Conservation (phyloP, 495 filamentous ascomycete genomes). For the Podospora australis region DNA sequence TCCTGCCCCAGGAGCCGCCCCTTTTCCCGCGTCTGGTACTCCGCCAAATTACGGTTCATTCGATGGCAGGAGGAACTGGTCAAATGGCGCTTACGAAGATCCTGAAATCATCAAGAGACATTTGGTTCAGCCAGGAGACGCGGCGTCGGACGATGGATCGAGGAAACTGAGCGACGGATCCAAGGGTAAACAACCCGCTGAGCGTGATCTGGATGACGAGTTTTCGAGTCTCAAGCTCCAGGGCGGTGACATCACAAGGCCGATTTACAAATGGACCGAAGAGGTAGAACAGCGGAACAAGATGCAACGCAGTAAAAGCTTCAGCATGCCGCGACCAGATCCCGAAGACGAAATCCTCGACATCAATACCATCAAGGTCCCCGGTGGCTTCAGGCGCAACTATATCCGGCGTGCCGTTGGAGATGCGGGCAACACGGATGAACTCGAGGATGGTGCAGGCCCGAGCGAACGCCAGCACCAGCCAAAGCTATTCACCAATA, state of each 20-base stretch:
- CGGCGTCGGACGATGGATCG: conserved; percentile 31
- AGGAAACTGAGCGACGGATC: conserved; percentile 32
- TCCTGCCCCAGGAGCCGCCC: conserved; percentile 40
- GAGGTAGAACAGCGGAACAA: conserved; percentile 58
- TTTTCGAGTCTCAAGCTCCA: conserved; percentile 91
- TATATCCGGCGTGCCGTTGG: conserved; percentile 64
- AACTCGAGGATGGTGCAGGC: conserved; percentile 36
- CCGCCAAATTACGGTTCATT: conserved; percentile 76
- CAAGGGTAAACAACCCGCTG: conserved; percentile 44
- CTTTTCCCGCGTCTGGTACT: conserved; percentile 41
- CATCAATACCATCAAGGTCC: conserved; percentile 80
- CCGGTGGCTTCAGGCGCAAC: conserved; percentile 89
- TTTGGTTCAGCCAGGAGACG: conserved; percentile 61
- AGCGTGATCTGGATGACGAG: conserved; percentile 46
- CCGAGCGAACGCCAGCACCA: conserved; percentile 29
- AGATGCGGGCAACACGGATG: conserved; percentile 46
- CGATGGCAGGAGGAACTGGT: conserved; percentile 48
- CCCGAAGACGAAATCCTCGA: conserved; percentile 73
- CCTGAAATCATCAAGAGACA: conserved; percentile 76
- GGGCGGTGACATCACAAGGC: conserved; percentile 87
- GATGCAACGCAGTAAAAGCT: conserved; percentile 73
- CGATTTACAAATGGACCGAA: conserved; percentile 92
- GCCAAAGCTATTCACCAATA: conserved; percentile 71
- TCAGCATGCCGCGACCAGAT: conserved; percentile 66
- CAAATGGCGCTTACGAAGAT: conserved; percentile 60